phyloP scores from a whole-genome alignment of 2,329 filamentous ascomycete species.

The Teratosphaeriaceae sp. region DNA sequence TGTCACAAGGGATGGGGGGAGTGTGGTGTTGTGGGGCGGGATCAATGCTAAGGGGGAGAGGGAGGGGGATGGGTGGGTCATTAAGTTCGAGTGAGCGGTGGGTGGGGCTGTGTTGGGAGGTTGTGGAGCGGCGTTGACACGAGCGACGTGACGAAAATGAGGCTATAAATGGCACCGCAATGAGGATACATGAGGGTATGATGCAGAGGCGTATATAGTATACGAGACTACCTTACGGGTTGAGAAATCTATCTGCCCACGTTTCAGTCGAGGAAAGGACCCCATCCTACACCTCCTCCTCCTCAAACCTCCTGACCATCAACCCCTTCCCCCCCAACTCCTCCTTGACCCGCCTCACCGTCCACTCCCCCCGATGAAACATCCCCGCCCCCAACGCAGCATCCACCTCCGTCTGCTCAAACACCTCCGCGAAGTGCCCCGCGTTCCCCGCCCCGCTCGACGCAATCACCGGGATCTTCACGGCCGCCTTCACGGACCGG shows the following conservation, averaged over 20 bases:
- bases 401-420: slow-evolving; percentile 76
- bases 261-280: too few species aligned
- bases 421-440: slow-evolving; percentile 84
- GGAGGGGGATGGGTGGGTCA: slow-evolving; percentile 41
- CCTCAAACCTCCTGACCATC: slow-evolving; percentile 72
- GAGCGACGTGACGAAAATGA: too few species aligned
- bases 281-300: slow-evolving; percentile 33
- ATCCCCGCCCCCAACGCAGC: slow-evolving; percentile 93
- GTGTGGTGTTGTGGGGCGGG: slow-evolving; percentile 38
- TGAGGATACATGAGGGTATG: too few species aligned
- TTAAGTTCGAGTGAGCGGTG: slow-evolving; percentile 31
- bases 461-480: slow-evolving; percentile 91
- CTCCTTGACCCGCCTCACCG: slow-evolving; percentile 89
- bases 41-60: slow-evolving; percentile 36
- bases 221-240: too few species aligned
- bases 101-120: too few species aligned
- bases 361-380: slow-evolving; percentile 95
- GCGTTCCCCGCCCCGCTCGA: slow-evolving; percentile 88
- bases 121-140: too few species aligned
- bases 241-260: too few species aligned
- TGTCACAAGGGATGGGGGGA: slow-evolving; percentile 29
- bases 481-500: slow-evolving; percentile 73
- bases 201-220: too few species aligned
- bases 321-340: slow-evolving; percentile 65
- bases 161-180: too few species aligned